Base-by-base conservation (phyloP, 208 protist species). In the Crithidia expoeki region DNA sequence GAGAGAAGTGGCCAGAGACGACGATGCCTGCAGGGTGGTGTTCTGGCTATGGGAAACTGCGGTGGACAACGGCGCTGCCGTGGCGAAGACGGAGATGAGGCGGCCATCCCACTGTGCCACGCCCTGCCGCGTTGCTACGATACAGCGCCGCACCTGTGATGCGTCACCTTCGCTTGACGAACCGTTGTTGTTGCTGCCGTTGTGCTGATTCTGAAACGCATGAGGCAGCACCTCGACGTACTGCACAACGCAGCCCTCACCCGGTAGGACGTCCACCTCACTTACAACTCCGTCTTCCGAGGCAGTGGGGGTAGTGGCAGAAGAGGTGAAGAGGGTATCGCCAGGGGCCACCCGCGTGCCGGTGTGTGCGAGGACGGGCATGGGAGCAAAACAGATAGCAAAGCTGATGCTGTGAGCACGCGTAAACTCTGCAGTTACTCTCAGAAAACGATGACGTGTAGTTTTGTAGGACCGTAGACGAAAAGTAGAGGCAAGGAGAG, bases 101-200 rank as follows among this genome's bases (percentile, higher is more conserved):
- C 53, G 63, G n/a, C 79, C 89, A 28, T 87, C 84, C 87, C 89
- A 93, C 79, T 94, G 89, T 27, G 85, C 86, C 19, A 90, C 62
- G 30, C 89, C 89, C 10, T 88, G 70, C 2, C 74, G 73, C 9
- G 75, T 71, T 14, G 89, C 66, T 5, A 92, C 61, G 32, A 93
- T 74, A 25, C 61, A 61, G 2, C 74, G 81, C 68, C 62, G 46
- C 47, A 74, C 61, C n/a, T n/a, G n/a, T n/a, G n/a, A n/a, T n/a
- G n/a, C n/a, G n/a, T n/a, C n/a, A n/a, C n/a, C n/a, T n/a, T n/a
- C n/a, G n/a, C n/a, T n/a, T n/a, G n/a, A n/a, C n/a, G n/a, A n/a
- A n/a, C n/a, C n/a, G n/a, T n/a, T n/a, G n/a, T n/a, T n/a, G n/a
- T n/a, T n/a, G n/a, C n/a, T n/a, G n/a, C n/a, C n/a, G n/a, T n/a